Evolutionary conservation across 164 flowering plant species (phyloP).

Genomic region (Brasenia schreberi): DNA sequence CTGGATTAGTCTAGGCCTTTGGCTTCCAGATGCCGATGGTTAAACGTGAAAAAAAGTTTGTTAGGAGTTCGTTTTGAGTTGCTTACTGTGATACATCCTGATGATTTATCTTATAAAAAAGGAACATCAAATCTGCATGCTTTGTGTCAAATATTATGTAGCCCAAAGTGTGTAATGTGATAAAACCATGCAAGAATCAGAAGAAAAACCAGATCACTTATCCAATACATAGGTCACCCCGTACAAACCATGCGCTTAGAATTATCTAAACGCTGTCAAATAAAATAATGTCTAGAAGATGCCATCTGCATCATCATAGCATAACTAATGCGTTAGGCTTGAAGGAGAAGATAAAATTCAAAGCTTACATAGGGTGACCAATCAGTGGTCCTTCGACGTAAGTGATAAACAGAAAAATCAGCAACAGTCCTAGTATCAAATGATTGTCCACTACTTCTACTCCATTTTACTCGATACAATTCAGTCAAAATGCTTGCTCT

Average conservation of each 20-base stretch:
- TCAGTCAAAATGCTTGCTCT: constrained; percentile 87
- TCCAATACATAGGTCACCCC: not conserved
- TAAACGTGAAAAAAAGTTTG: too few species aligned
- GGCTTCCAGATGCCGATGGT: too few species aligned
- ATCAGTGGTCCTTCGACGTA: constrained; percentile 52
- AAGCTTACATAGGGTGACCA: constrained; percentile 85
- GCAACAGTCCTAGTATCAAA: constrained; percentile 21
- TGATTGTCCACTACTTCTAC: constrained; percentile 13
- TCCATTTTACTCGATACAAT: constrained; percentile 59
- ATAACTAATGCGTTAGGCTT: not conserved
- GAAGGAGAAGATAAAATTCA: not conserved
- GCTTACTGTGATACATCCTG: too few species aligned
- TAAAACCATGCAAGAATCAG: too few species aligned
- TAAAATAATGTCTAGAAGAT: not conserved
- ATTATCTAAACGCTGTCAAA: not conserved
- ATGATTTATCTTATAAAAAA: too few species aligned
- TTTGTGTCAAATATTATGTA: too few species aligned
- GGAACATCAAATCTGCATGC: too few species aligned
- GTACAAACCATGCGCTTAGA: not conserved
- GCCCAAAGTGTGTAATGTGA: too few species aligned
- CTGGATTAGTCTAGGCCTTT: too few species aligned
- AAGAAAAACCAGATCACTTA: too few species aligned
- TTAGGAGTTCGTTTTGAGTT: too few species aligned
- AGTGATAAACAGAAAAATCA: constrained; percentile 77
- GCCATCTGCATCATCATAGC: not conserved